These are phyloP conservation scores for Boletus speciosus DNA, from an alignment of 768 basidiomycete genomes.

Conservation along the genomic window DNA sequence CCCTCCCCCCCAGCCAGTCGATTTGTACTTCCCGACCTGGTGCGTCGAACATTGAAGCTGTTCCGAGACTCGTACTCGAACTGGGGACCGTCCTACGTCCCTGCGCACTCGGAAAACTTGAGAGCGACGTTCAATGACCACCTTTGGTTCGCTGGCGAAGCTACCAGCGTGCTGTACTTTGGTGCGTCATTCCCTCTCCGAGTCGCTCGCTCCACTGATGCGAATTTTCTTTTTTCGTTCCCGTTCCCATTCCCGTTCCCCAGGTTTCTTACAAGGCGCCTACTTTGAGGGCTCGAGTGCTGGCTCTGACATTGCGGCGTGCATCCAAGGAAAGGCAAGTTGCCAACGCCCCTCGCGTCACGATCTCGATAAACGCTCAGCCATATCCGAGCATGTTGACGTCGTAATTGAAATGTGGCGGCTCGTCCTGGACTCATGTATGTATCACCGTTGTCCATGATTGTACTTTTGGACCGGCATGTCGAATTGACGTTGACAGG, in stretches of 20 bases:
- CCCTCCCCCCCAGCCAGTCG: conserved; percentile 50
- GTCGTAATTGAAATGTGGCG: background rate
- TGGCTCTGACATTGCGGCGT: conserved; percentile 38
- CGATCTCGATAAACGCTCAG: conserved; percentile 29
- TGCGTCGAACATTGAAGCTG: conserved; percentile 39
- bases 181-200: conserved; percentile 35
- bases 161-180: conserved; percentile 53
- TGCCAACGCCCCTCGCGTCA: conserved; percentile 24
- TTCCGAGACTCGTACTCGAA: conserved; percentile 53
- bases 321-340: conserved; percentile 32
- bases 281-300: conserved; percentile 50
- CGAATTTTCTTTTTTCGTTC: background rate
- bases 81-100: conserved; percentile 61
- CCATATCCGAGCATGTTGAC: conserved; percentile 27
- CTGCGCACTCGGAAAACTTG: conserved; percentile 49
- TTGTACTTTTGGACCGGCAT: too few relatives aligned
- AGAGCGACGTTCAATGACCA: conserved; percentile 47
- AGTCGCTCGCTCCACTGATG: background rate
- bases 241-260: too few relatives aligned
- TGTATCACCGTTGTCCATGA: too few relatives aligned
- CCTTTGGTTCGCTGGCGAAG: conserved; percentile 64
- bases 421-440: background rate
- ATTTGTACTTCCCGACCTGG: conserved; percentile 59
- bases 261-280: conserved; percentile 56
- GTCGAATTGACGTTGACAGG: too few relatives aligned